Evolutionary conservation across 2,329 filamentous ascomycete species (phyloP).

Genomic region (Pyrenochaeta sp.): DNA sequence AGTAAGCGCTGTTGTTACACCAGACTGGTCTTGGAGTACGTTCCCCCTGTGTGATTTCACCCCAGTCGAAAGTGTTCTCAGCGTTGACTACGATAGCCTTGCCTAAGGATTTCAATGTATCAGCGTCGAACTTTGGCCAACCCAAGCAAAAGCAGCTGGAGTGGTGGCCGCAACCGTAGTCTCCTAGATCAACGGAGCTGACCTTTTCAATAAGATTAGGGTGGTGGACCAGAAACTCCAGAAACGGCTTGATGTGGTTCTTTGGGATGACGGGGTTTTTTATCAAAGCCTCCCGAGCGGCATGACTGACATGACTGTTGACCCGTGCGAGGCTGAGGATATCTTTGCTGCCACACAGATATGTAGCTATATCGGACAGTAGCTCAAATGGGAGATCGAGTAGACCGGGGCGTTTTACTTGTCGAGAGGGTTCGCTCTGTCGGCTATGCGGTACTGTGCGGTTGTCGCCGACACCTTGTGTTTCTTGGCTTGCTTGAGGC

Average conservation of each 20-base stretch:
- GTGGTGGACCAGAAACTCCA: slow-evolving; percentile 13
- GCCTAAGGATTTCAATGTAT: slow-evolving; percentile 2
- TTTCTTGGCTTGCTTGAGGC: not conserved
- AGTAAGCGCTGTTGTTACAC: slow-evolving; percentile 12
- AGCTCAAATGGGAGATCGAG: slow-evolving; percentile 19
- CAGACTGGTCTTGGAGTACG: slow-evolving; percentile 3
- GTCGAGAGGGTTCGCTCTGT: not conserved
- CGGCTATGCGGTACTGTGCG: not conserved
- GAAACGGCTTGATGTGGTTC: slow-evolving; percentile 16
- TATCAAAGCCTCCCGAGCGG: slow-evolving; percentile 24
- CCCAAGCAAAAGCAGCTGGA: slow-evolving; percentile 4
- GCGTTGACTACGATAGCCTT: slow-evolving; percentile 6
- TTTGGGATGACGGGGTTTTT: slow-evolving; percentile 15
- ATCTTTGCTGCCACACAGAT: slow-evolving; percentile 1
- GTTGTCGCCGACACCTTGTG: not conserved
- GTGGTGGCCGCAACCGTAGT: slow-evolving; percentile 12
- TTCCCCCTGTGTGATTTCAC: slow-evolving; percentile 1
- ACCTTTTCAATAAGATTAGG: slow-evolving; percentile 18
- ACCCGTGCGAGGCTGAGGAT: slow-evolving; percentile 19
- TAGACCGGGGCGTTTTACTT: not conserved
- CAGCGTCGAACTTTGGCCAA: not conserved
- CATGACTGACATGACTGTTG: slow-evolving; percentile 13
- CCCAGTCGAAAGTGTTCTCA: slow-evolving; percentile 1
- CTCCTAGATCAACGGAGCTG: slow-evolving; percentile 19
- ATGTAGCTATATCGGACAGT: slow-evolving; percentile 13